Evolutionary conservation across 371 early-diverging fungal species (phyloP).

Genomic region (Rhizomucor miehei): DNA sequence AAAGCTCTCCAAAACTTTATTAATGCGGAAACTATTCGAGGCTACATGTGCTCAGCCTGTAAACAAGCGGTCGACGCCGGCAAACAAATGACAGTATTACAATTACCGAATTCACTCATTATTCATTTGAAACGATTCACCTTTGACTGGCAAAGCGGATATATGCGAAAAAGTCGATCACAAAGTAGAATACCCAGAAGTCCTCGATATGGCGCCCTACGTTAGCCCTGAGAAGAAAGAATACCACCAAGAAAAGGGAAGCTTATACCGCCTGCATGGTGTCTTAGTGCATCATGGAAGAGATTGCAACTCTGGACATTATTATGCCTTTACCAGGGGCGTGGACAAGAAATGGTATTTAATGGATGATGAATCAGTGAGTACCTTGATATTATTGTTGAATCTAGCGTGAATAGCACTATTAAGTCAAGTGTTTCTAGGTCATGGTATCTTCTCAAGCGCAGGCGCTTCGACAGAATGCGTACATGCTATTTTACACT

Average conservation of each 20-base stretch:
- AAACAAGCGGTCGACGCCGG: constrained; percentile 65
- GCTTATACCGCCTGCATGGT: constrained; percentile 66
- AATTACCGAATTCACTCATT: constrained; percentile 52
- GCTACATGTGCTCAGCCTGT: constrained; percentile 42
- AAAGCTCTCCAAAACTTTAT: constrained; percentile 70
- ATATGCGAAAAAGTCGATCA: constrained; percentile 62
- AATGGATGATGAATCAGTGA: constrained; percentile 79
- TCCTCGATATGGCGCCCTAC: constrained; percentile 53
- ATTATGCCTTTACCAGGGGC: constrained; percentile 65
- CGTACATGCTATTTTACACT: constrained; percentile 86
- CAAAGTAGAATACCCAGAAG: constrained; percentile 43
- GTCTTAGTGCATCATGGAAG: constrained; percentile 76
- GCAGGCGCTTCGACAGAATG: constrained; percentile 69
- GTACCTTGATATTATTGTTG: constrained; percentile 7
- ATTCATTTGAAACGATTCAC: constrained; percentile 64
- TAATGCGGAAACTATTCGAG: constrained; percentile 37
- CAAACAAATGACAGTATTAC: constrained; percentile 75
- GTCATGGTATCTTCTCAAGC: constrained; percentile 55
- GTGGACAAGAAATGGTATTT: constrained; percentile 73
- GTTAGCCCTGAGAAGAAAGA: constrained; percentile 25
- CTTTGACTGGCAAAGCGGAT: constrained; percentile 44
- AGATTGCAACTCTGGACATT: constrained; percentile 78
- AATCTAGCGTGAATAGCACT: not conserved
- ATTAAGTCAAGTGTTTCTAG: constrained; percentile 10
- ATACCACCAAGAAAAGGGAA: constrained; percentile 13